Percentiles rank a stretch among this genome's conserved stretches.
Conservation (phyloP, 2,329 filamentous ascomycete genomes). For the Chrysosphaeria jannelii region DNA sequence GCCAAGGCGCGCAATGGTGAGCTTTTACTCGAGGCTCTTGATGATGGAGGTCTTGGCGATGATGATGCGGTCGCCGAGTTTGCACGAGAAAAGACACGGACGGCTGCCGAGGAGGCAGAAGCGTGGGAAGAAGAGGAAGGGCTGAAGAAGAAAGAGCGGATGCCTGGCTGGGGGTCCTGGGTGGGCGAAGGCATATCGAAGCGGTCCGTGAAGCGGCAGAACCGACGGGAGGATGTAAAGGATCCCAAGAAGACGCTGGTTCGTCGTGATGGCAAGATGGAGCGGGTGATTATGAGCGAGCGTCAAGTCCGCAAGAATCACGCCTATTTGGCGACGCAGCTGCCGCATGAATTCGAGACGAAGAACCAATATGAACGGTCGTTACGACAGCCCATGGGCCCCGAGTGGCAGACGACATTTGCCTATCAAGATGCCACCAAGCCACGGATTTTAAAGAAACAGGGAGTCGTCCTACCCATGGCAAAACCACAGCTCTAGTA, state of each 20-base stretch:
- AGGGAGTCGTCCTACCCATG: conserved; percentile 70
- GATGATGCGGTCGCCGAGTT: conserved; percentile 64
- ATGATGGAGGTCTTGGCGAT: too few species aligned
- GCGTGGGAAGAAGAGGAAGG: conserved; percentile 24
- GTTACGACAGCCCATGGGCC: conserved; percentile 60
- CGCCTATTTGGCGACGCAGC: conserved; percentile 54
- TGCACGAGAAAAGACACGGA: conserved; percentile 43
- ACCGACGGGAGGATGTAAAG: conserved; percentile 22
- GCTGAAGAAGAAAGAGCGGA: conserved; percentile 39
- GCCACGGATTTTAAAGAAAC: conserved; percentile 70
- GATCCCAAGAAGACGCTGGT: conserved; percentile 36
- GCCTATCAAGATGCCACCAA: conserved; percentile 73
- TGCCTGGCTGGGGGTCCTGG: conserved; percentile 90
- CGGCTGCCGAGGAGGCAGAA: conserved; percentile 45
- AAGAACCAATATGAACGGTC: conserved; percentile 72
- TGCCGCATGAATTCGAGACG: conserved; percentile 78
- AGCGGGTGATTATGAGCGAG: conserved; percentile 75
- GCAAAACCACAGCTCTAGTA: conserved; percentile 28
- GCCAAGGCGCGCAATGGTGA: conserved; percentile 16
- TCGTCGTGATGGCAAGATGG: conserved; percentile 55
- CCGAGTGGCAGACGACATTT: conserved; percentile 91
- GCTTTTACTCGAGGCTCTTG: not conserved
- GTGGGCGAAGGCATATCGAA: conserved; percentile 54
- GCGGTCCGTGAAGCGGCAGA: conserved; percentile 30
- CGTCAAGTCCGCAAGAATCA: conserved; percentile 73